A percentile compares a stretch with the other conserved stretches of the same genome.
Conservation (phyloP, 1,284 basidiomycete genomes). For the Microbotryomycetes sp. region DNA sequence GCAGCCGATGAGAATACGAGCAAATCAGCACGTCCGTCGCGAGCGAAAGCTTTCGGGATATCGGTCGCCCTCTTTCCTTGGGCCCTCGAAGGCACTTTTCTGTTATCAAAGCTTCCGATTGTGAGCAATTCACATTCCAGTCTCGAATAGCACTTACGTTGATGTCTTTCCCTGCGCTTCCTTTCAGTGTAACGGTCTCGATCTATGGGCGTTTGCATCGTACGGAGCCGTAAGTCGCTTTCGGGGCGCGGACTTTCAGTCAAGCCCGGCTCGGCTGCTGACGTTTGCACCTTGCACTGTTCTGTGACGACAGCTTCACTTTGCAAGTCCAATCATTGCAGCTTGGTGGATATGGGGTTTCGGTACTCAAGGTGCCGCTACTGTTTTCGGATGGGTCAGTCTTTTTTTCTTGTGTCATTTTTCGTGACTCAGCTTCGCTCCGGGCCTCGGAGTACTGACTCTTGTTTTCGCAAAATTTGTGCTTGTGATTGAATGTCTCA, state of each 20-base stretch:
- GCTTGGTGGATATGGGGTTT: constrained; percentile 38
- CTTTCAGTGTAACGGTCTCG: constrained; percentile 4
- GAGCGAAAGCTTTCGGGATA: constrained; percentile 15
- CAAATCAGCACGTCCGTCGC: constrained; percentile 5
- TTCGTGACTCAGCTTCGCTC: too few relatives aligned
- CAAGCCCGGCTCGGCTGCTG: background rate
- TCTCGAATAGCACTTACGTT: background rate
- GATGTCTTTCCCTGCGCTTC: too few relatives aligned
- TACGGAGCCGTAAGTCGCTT: background rate
- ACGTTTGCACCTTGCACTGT: background rate
- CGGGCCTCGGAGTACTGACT: too few relatives aligned
- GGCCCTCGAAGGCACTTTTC: constrained; percentile 12
- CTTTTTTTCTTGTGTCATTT: too few relatives aligned
- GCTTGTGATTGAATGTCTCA: background rate
- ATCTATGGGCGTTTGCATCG: constrained; percentile 9
- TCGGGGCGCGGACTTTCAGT: background rate
- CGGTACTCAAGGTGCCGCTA: constrained; percentile 32
- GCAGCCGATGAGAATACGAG: too few relatives aligned
- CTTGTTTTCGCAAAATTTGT: background rate
- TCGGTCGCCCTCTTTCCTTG: constrained; percentile 22
- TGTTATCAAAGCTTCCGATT: constrained; percentile 8
- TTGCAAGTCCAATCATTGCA: constrained; percentile 32
- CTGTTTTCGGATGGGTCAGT: constrained; percentile 28
- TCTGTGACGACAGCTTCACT: constrained; percentile 23
- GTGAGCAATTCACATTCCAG: constrained; percentile 9